A percentile compares a stretch with the other conserved stretches of the same genome.
Evolutionary conservation across 371 early-diverging fungal species (phyloP).

Genomic region (Mortierella sp.): DNA sequence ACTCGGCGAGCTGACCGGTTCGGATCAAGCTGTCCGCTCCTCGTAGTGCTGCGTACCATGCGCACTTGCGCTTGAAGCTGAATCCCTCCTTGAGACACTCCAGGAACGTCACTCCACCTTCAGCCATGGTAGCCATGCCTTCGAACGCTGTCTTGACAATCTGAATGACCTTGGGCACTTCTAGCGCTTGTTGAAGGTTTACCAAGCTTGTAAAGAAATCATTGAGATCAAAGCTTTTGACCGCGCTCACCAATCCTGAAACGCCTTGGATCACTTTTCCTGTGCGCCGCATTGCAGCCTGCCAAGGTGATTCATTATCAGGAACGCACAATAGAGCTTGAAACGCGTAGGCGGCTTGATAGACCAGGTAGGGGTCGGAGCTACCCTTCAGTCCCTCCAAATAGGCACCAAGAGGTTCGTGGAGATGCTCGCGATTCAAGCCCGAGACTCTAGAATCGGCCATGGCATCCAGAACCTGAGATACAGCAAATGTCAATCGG

Average conservation of each 20-base stretch:
- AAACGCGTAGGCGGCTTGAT: constrained; percentile 12
- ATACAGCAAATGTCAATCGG: constrained; percentile 2
- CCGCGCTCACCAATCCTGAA: not conserved
- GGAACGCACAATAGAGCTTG: constrained; percentile 10
- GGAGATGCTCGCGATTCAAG: constrained; percentile 1
- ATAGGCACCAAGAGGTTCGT: not conserved
- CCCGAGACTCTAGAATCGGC: constrained; percentile 1
- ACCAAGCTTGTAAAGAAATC: not conserved
- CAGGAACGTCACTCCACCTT: not conserved
- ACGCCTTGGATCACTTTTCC: not conserved
- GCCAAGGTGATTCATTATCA: constrained; percentile 2
- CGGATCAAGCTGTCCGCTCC: constrained; percentile 6
- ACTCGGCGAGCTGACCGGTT: constrained; percentile 2
- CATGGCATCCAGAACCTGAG: constrained; percentile 14
- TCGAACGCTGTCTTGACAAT: not conserved
- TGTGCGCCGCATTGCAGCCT: not conserved
- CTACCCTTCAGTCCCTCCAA: not conserved
- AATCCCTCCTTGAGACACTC: constrained; percentile 7
- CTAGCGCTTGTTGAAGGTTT: not conserved
- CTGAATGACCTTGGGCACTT: not conserved
- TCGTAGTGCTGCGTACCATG: constrained; percentile 10
- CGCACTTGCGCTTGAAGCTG: constrained; percentile 4
- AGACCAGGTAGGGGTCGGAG: constrained; percentile 8
- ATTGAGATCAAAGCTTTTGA: not conserved
- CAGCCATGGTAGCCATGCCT: not conserved